Evolutionary conservation across 1,139 yeast genomes (phyloP).

Genomic region (Candida sanyaensis): DNA sequence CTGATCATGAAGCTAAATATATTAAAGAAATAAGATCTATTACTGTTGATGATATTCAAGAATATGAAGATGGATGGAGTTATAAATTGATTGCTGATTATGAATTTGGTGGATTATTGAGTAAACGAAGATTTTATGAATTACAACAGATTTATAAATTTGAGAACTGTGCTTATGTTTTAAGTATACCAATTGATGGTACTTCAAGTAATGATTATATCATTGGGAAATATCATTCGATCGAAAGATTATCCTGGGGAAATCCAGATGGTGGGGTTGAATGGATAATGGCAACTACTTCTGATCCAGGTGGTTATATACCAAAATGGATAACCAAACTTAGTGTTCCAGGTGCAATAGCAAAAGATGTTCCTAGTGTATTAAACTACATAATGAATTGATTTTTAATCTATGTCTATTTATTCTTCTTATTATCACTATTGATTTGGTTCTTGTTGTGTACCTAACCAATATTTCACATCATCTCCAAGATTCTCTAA

Average conservation of each 20-base stretch:
- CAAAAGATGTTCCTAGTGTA: slow-evolving; percentile 68
- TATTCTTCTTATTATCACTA: too few species aligned
- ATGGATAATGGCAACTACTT: slow-evolving; percentile 68
- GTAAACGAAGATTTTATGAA: slow-evolving; percentile 57
- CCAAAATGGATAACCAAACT: slow-evolving; percentile 65
- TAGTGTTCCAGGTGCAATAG: slow-evolving; percentile 57
- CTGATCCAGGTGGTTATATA: slow-evolving; percentile 67
- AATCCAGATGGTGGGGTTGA: slow-evolving; percentile 36
- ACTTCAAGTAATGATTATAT: slow-evolving; percentile 24
- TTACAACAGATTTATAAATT: slow-evolving; percentile 49
- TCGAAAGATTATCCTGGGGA: slow-evolving; percentile 50
- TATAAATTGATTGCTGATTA: slow-evolving; percentile 40
- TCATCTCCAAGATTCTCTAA: slow-evolving; percentile 48
- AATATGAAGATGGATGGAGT: slow-evolving; percentile 13
- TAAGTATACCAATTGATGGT: slow-evolving; percentile 51
- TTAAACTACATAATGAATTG: slow-evolving; percentile 42
- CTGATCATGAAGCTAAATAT: slow-evolving; percentile 36
- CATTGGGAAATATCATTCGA: slow-evolving; percentile 54
- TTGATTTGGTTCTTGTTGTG: slow-evolving; percentile 2
- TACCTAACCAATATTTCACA: slow-evolving; percentile 42
- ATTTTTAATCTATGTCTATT: neutral
- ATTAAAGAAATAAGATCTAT: slow-evolving; percentile 30
- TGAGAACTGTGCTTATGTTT: slow-evolving; percentile 40
- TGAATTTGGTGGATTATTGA: slow-evolving; percentile 51
- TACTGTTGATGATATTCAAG: slow-evolving; percentile 11